These are phyloP conservation scores for Herpotrichia juniperi DNA, from an alignment of 2,329 filamentous ascomycete species.

Conservation along the genomic window DNA sequence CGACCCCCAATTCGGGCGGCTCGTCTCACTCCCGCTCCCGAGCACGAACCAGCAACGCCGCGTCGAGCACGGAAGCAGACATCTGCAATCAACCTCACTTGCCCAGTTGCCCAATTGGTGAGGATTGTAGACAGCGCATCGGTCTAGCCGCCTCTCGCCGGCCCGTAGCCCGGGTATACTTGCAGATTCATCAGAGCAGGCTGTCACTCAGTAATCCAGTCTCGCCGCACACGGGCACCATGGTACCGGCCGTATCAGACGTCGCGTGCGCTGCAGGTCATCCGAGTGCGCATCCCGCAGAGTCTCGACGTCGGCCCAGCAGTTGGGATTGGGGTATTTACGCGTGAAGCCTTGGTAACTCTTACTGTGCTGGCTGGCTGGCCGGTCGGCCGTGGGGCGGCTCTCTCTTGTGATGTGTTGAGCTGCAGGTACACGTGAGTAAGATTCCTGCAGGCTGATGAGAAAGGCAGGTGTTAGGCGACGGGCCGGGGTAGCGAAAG, in stretches of 20 bases:
- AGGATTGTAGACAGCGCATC: not conserved
- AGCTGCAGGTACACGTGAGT: not conserved
- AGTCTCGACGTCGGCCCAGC: slow-evolving; percentile 1
- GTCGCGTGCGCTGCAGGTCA: not conserved
- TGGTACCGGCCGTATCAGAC: not conserved
- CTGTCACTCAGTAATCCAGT: not conserved
- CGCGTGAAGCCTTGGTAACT: not conserved
- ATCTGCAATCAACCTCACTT: not conserved
- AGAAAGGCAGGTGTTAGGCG: slow-evolving; percentile 2
- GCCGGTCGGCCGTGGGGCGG: not conserved
- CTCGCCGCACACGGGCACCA: not conserved
- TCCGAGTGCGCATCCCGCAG: not conserved
- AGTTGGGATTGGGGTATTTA: slow-evolving; percentile 3
- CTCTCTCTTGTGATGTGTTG: not conserved
- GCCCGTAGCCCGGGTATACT: not conserved
- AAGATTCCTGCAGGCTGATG: slow-evolving; percentile 2
- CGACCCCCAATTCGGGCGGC: not conserved
- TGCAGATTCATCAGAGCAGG: too few species aligned
- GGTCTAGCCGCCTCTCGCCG: not conserved
- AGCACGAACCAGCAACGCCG: not conserved
- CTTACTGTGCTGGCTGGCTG: not conserved
- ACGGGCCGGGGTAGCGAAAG: slow-evolving; percentile 1
- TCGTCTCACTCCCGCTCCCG: not conserved
- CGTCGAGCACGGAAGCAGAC: not conserved
- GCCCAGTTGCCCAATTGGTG: not conserved